phyloP scores from a whole-genome alignment of 2,329 filamentous ascomycete genomes.

The Ceratocystis eucalypticola region DNA sequence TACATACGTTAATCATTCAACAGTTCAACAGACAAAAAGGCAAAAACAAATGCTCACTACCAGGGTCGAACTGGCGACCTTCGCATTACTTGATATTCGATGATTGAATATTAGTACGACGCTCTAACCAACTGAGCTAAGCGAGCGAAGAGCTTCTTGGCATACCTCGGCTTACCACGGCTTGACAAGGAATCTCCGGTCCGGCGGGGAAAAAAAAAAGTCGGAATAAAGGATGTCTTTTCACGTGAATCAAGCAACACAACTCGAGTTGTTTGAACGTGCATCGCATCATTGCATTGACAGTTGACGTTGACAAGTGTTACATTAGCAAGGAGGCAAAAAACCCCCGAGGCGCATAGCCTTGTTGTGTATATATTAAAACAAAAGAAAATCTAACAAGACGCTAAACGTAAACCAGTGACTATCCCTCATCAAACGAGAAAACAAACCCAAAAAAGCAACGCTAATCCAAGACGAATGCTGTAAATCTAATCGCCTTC shows the following conservation, averaged over 20 bases:
- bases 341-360: neutral
- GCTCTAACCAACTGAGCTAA: slow-evolving; percentile 19
- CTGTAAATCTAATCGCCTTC: neutral
- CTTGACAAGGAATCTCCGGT: neutral
- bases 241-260: too few relatives aligned
- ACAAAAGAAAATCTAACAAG: slow-evolving; percentile 1
- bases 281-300: neutral
- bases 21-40: too few relatives aligned
- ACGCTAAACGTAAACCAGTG: neutral
- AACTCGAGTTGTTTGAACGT: too few relatives aligned
- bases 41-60: slow-evolving; percentile 16
- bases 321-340: neutral
- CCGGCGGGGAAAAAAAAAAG: neutral
- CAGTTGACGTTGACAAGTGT: neutral
- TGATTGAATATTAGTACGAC: slow-evolving; percentile 13
- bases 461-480: neutral
- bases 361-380: neutral
- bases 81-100: slow-evolving; percentile 10
- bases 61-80: slow-evolving; percentile 18
- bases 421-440: neutral
- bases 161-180: neutral
- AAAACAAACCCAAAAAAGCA: slow-evolving; percentile 1
- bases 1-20: too few relatives aligned
- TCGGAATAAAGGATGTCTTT: too few relatives aligned
- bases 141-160: slow-evolving; percentile 5